Evolutionary conservation across 768 basidiomycete species (phyloP).

Genomic region (Cystofilobasidium macerans): DNA sequence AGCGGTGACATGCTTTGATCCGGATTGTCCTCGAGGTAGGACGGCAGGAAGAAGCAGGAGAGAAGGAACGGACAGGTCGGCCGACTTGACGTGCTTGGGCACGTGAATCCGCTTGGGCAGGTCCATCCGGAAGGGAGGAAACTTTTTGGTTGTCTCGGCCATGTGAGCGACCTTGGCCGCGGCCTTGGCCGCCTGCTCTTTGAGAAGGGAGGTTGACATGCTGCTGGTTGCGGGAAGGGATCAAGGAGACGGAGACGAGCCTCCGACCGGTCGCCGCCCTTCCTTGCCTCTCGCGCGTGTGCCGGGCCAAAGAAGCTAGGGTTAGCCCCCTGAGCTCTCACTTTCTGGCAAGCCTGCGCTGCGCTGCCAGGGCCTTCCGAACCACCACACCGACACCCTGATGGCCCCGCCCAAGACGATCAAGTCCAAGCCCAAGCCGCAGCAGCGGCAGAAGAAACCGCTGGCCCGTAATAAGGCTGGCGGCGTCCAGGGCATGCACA

Average conservation of each 20-base stretch:
- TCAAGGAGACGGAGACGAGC: not conserved
- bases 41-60: too few species aligned
- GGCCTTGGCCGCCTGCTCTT: not conserved
- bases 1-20: too few species aligned
- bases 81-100: not conserved
- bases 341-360: too few species aligned
- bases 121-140: not conserved
- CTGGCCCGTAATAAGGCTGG: not conserved
- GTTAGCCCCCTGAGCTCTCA: too few species aligned
- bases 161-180: not conserved
- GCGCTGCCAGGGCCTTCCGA: not conserved
- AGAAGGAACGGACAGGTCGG: constrained; percentile 2
- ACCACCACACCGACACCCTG: not conserved
- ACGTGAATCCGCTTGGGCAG: not conserved
- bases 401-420: constrained; percentile 4
- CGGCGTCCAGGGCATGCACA: constrained; percentile 7
- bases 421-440: constrained; percentile 1
- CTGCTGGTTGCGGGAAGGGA: not conserved
- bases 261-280: not conserved
- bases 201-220: not conserved
- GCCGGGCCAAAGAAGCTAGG: too few species aligned
- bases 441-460: constrained; percentile 2
- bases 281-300: too few species aligned
- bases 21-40: too few species aligned
- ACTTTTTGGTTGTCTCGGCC: not conserved